Percentiles rank a stretch among this genome's conserved stretches.
Conservation (phyloP, 768 basidiomycete genomes). For the Russula griseocarnosa region DNA sequence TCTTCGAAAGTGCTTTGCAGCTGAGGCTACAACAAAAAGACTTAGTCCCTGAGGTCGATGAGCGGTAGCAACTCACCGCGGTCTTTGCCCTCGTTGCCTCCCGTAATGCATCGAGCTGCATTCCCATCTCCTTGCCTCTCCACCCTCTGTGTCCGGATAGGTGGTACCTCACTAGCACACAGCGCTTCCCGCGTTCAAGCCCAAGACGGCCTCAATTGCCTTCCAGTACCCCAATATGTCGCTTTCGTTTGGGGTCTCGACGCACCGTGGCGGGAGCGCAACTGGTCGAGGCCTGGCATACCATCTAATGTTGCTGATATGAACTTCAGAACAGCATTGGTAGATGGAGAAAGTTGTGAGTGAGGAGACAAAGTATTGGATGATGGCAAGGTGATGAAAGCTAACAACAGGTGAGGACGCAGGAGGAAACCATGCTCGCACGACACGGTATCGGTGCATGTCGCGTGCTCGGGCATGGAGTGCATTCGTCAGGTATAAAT, state of each 20-base stretch:
- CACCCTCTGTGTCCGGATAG: slow-evolving; percentile 48
- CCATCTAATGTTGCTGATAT: slow-evolving; percentile 47
- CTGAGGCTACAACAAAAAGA: slow-evolving; percentile 42
- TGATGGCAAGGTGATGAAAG: slow-evolving; percentile 42
- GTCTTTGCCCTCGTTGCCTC: slow-evolving; percentile 56
- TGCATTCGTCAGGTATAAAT: slow-evolving; percentile 59
- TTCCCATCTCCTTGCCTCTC: slow-evolving; percentile 73
- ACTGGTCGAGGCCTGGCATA: slow-evolving; percentile 69
- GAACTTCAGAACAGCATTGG: slow-evolving; percentile 32
- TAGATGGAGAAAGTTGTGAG: slow-evolving; percentile 35
- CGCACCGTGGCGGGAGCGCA: slow-evolving; percentile 69
- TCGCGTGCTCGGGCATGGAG: slow-evolving; percentile 59
- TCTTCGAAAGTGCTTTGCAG: slow-evolving; percentile 60
- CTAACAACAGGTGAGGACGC: slow-evolving; percentile 46
- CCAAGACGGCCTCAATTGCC: slow-evolving; percentile 62
- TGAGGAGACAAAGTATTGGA: slow-evolving; percentile 38
- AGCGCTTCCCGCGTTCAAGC: slow-evolving; percentile 60
- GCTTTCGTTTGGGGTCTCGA: slow-evolving; percentile 74
- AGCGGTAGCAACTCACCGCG: slow-evolving; percentile 39
- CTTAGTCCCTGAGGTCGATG: background rate
- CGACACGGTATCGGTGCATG: slow-evolving; percentile 53
- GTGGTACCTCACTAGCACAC: slow-evolving; percentile 50
- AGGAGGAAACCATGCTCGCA: slow-evolving; percentile 69
- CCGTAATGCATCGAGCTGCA: slow-evolving; percentile 55
- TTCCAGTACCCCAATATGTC: slow-evolving; percentile 71